phyloP scores from a whole-genome alignment of 2,329 filamentous ascomycete species.

The Alternaria burnsii region DNA sequence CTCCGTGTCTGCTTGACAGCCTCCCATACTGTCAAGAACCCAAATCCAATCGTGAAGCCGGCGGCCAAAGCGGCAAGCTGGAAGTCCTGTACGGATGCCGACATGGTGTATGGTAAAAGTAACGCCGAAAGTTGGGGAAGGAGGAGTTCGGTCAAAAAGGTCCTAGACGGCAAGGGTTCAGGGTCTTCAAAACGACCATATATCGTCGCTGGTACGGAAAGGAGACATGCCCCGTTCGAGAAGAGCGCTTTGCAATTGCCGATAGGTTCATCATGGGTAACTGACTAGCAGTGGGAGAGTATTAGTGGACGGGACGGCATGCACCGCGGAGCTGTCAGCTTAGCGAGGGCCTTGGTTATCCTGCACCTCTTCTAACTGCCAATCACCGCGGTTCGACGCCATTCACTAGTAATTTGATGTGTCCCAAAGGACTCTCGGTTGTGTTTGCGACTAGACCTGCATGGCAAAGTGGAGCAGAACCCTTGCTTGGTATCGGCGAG shows the following conservation, averaged over 20 bases:
- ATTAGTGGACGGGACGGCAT: conserved; percentile 8
- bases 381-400: conserved; percentile 1
- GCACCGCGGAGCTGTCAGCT: conserved; percentile 3
- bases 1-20: conserved; percentile 48
- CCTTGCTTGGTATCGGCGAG: neutral
- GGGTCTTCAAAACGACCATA: conserved; percentile 2
- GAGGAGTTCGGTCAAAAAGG: conserved; percentile 4
- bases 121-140: conserved; percentile 5
- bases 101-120: conserved; percentile 22
- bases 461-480: conserved; percentile 1
- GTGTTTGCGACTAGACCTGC: conserved; percentile 6
- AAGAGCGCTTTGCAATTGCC: conserved; percentile 5
- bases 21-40: conserved; percentile 47
- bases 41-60: conserved; percentile 49
- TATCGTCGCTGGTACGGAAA: conserved; percentile 8
- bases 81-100: conserved; percentile 34
- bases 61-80: conserved; percentile 45
- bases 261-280: neutral
- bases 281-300: conserved; percentile 5
- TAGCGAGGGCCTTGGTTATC: neutral
- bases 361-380: neutral
- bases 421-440: neutral
- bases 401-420: neutral
- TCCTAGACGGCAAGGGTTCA: neutral
- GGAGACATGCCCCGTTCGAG: conserved; percentile 3